Evolutionary conservation across 305 asterid genomes (phyloP), one percentile per base, ranked within the genome.

Genomic region (Fraxinus platypoda): DNA sequence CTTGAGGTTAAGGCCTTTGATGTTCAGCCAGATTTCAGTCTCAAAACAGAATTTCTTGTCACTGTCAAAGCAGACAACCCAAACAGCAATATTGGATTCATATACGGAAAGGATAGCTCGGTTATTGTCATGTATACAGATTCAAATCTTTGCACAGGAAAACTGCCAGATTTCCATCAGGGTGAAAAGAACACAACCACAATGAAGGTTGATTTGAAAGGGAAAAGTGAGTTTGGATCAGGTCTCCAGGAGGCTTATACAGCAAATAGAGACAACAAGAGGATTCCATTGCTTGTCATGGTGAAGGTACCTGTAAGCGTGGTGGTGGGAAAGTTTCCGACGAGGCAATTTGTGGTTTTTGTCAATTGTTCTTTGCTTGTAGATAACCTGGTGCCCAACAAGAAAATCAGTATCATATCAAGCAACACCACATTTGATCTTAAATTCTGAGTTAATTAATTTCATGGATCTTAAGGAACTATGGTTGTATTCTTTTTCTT

Each of bases 211-310:
- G 87, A 83, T 41, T 3, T 94, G 86, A 38, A 19, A 4, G 94
- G 95, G 38, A 85, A 79, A 13, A 75, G 88, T 19, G 77, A 46
- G 4, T 82, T 89, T 19, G 92, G 92, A 54, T 81, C 90, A 46
- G 92, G 93, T 1, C 78, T 89, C 0, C 89, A 88, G 80, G 85
- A 91, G 78, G 90, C 93, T 12, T 73, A 77, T 13, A 21, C 59
- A 11, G 88, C 87, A 3, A 83, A 83, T 49, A 84, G 38, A 8
- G 85, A 80, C 9, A 76, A 75, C 2, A 82, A 84, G 4, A 85
- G 52, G 86, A 83, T 92, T 37, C 97, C 93, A 30, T 74, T 94
- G 87, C 84, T 85, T 33, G 92, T 92, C 82, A 78, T 25, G 85
- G 90, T 88, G 21, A 80, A 72, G 78, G 90, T 85, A 35, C 94